phyloP scores from a whole-genome alignment of 2,329 filamentous ascomycete genomes.

The Pseudogymnoascus sp. region DNA sequence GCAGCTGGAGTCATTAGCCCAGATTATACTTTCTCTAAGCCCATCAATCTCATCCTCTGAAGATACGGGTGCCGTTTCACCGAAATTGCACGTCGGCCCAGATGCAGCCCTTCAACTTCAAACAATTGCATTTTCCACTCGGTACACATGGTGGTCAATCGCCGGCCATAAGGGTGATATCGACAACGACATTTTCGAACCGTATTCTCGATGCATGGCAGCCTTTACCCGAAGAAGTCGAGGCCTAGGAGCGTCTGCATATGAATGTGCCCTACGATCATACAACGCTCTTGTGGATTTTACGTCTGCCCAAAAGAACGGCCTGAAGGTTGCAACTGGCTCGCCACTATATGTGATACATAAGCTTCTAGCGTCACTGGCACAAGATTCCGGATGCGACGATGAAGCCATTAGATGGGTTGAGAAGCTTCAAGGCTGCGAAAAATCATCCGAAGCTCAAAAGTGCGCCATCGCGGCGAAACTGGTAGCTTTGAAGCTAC shows the following conservation, averaged over 20 bases:
- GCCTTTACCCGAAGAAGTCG: slow-evolving; percentile 47
- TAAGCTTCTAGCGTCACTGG: slow-evolving; percentile 43
- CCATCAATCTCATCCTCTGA: slow-evolving; percentile 58
- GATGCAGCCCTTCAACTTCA: slow-evolving; percentile 54
- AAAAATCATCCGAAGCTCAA: slow-evolving; percentile 23
- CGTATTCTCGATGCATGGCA: slow-evolving; percentile 53
- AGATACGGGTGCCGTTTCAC: slow-evolving; percentile 47
- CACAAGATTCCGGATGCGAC: slow-evolving; percentile 37
- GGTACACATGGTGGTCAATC: slow-evolving; percentile 58
- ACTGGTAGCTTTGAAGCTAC: slow-evolving; percentile 45
- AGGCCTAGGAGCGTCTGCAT: slow-evolving; percentile 17
- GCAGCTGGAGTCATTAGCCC: slow-evolving; percentile 58
- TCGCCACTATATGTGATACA: slow-evolving; percentile 26
- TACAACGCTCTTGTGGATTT: slow-evolving; percentile 17
- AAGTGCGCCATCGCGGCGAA: slow-evolving; percentile 45
- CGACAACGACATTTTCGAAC: slow-evolving; percentile 56
- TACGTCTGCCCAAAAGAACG: neutral
- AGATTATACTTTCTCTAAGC: slow-evolving; percentile 54
- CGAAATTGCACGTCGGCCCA: slow-evolving; percentile 47
- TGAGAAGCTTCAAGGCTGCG: slow-evolving; percentile 31
- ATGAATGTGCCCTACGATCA: slow-evolving; percentile 16
- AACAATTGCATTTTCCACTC: slow-evolving; percentile 49
- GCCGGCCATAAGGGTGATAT: slow-evolving; percentile 49
- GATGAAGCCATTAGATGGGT: slow-evolving; percentile 50
- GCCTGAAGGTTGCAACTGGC: slow-evolving; percentile 13